Evolutionary conservation across 352 stramenopile genomes (phyloP).

Genomic region (Peronosclerospora sorghi): DNA sequence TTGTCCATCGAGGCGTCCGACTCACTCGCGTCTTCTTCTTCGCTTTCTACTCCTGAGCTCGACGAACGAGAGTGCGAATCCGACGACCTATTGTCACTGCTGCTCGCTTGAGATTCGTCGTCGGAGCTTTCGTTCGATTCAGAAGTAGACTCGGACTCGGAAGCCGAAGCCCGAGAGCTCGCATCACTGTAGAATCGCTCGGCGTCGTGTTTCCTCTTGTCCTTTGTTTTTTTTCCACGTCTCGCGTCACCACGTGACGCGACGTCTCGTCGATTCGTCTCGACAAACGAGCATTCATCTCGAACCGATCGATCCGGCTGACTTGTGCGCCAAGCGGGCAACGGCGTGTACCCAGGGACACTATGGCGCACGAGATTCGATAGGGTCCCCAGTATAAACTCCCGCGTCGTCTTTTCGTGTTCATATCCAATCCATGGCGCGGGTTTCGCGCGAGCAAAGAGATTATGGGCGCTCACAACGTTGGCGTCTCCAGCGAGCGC

Average conservation of each 20-base stretch:
- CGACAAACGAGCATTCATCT: constrained; percentile 49
- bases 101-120: constrained; percentile 21
- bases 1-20: constrained; percentile 36
- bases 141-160: constrained; percentile 27
- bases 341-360: constrained; percentile 66
- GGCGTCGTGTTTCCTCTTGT: constrained; percentile 14
- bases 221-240: constrained; percentile 25
- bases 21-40: too few species aligned
- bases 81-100: constrained; percentile 19
- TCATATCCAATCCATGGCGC: constrained; percentile 64
- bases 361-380: constrained; percentile 80
- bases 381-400: constrained; percentile 79
- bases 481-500: constrained; percentile 44
- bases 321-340: constrained; percentile 63
- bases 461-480: constrained; percentile 54
- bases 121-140: constrained; percentile 31
- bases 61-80: constrained; percentile 25
- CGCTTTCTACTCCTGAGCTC: constrained; percentile 32
- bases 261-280: constrained; percentile 18
- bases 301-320: constrained; percentile 64
- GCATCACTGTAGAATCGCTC: constrained; percentile 71
- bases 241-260: constrained; percentile 13
- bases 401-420: constrained; percentile 50
- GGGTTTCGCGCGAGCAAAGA: constrained; percentile 75
- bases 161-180: constrained; percentile 31